phyloP scores from a whole-genome alignment of 2,329 filamentous ascomycete genomes.

The Cryphonectria nitschkei region DNA sequence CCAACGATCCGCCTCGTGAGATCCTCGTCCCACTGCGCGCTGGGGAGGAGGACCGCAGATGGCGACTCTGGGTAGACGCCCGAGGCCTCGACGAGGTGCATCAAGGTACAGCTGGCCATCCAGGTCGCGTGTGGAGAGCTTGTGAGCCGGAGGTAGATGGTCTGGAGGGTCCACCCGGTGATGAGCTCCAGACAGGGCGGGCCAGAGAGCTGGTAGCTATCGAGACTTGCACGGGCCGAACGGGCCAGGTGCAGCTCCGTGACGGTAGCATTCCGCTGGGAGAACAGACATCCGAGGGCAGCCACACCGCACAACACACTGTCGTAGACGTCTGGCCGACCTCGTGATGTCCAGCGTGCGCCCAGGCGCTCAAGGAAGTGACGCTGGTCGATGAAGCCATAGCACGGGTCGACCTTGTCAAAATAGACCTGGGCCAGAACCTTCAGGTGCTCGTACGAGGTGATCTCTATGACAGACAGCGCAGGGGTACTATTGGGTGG shows the following conservation, averaged over 20 bases:
- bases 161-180: slow-evolving; percentile 57
- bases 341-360: slow-evolving; percentile 39
- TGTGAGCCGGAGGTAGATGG: slow-evolving; percentile 56
- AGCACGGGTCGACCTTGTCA: slow-evolving; percentile 55
- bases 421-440: slow-evolving; percentile 53
- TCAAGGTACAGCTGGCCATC: slow-evolving; percentile 60
- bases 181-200: slow-evolving; percentile 44
- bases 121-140: slow-evolving; percentile 57
- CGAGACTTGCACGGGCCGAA: slow-evolving; percentile 45
- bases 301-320: slow-evolving; percentile 58
- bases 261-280: slow-evolving; percentile 43
- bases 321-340: slow-evolving; percentile 44
- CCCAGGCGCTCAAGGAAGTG: slow-evolving; percentile 39
- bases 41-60: slow-evolving; percentile 34
- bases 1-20: slow-evolving; percentile 49
- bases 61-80: slow-evolving; percentile 48
- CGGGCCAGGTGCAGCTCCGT: slow-evolving; percentile 52
- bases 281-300: slow-evolving; percentile 57
- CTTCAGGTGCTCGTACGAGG: slow-evolving; percentile 53
- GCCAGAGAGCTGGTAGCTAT: slow-evolving; percentile 45
- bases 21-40: slow-evolving; percentile 41
- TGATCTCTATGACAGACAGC: slow-evolving; percentile 48
- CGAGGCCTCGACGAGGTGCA: slow-evolving; percentile 62
- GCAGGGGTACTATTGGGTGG: slow-evolving; percentile 31
- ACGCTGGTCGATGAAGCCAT: slow-evolving; percentile 50